Evolutionary conservation across 1,139 yeast species (phyloP).

Genomic region (Pichia sp.): DNA sequence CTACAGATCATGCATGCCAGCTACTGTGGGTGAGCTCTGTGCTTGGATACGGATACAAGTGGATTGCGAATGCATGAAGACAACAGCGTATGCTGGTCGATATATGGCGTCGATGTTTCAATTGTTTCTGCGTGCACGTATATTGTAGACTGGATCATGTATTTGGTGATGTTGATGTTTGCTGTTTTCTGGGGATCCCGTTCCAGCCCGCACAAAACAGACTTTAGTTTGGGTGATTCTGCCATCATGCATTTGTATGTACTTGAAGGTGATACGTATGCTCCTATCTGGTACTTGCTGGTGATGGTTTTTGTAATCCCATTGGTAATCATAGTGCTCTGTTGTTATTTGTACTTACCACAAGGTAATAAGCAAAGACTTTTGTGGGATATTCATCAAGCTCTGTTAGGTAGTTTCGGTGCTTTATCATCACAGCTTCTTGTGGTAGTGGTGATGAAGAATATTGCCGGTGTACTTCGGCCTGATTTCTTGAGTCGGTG

Average conservation of each 20-base stretch:
- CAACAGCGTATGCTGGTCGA: neutral
- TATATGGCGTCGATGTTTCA: constrained; percentile 12
- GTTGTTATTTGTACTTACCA: constrained; percentile 19
- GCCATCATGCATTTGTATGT: constrained; percentile 32
- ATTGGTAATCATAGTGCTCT: constrained; percentile 26
- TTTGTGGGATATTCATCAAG: constrained; percentile 39
- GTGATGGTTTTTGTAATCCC: constrained; percentile 31
- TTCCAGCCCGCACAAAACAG: constrained; percentile 35
- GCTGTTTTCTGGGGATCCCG: constrained; percentile 31
- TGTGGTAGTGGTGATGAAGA: constrained; percentile 38
- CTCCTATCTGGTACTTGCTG: constrained; percentile 31
- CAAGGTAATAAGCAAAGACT: constrained; percentile 26
- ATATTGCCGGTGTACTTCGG: constrained; percentile 39
- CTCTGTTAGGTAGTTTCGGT: constrained; percentile 34
- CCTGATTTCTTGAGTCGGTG: constrained; percentile 44
- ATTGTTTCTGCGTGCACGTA: constrained; percentile 27
- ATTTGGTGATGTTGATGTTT: constrained; percentile 21
- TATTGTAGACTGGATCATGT: constrained; percentile 29
- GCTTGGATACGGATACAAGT: neutral
- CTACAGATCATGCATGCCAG: too few relatives aligned
- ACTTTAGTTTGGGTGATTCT: constrained; percentile 34
- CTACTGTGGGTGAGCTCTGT: neutral
- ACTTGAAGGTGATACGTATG: constrained; percentile 30
- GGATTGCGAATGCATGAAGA: neutral
- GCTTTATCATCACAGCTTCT: constrained; percentile 36